Evolutionary conservation across 2,329 filamentous ascomycete genomes (phyloP), one percentile per base, ranked within the genome.

Genomic region (Neopestalotiopsis sp.): DNA sequence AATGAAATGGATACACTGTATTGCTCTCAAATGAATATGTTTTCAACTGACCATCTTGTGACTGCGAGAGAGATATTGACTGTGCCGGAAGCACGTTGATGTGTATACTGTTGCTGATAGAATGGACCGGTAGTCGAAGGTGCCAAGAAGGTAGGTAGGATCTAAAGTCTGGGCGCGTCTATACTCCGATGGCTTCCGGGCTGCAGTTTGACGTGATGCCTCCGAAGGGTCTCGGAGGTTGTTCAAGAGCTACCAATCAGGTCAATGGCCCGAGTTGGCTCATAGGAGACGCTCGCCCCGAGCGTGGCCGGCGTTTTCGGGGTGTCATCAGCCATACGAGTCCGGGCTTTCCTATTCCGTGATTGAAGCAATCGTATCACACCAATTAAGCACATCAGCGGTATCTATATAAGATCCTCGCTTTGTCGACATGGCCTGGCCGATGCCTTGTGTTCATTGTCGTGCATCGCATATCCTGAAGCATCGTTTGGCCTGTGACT

Each of bases 141-240:
- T 28, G 30, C 30, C n/a, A 14, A 17, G 34, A 28, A 28, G 4
- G 34, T 38, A 28, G 34, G 34, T 38, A 38, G 6, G 34, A 38
- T 38, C 17, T 17, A n/a, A 59, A 59, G 17, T 5, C 17, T 14
- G n/a, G 57, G 57, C 24, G 24, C 57, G 5, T 24, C 30, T 24
- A 30, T 52, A n/a, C 12, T 28, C 45, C 20, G 45, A 20, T 20
- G 45, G n/a, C 45, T 52, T 17, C 45, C 45, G 45, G 45, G 45
- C 45, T 20, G 20, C 20, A n/a, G 60, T 14, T n/a, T 28, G 40
- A 32, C 12, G 40, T 65, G 62, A 73, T 67, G 28, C 63, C 70
- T 71, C 77, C 76, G 77, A 78, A 63, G 10, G 62, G 65, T 30
- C 57, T 77, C 75, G 77, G 77, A 77, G 69, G 62, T 74, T 70